A percentile compares a stretch with the other conserved stretches of the same genome.
Evolutionary conservation across 345 rosid species (phyloP).

Genomic region (Sapria himalayana): DNA sequence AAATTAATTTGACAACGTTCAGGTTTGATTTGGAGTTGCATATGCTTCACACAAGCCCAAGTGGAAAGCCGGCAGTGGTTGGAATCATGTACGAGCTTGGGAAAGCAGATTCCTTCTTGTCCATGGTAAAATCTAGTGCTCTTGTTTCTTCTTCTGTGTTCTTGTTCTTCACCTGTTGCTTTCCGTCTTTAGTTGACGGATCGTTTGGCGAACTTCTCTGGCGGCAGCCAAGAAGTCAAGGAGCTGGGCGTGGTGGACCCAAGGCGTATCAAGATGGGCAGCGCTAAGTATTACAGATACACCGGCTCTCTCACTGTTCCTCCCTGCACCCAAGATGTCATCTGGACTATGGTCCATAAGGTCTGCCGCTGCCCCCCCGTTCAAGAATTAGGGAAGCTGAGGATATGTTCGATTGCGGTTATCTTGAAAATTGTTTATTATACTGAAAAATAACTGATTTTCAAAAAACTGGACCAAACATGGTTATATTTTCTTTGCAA

Average conservation of each 20-base stretch:
- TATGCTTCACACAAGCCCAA: conserved; percentile 40
- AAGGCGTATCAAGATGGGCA: conserved; percentile 19
- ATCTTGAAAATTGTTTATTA: too few relatives aligned
- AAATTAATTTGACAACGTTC: background rate
- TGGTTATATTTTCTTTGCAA: background rate
- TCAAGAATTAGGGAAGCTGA: background rate
- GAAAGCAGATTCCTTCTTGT: conserved; percentile 27
- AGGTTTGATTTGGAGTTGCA: conserved; percentile 56
- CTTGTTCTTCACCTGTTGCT: background rate
- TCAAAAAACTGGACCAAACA: too few relatives aligned
- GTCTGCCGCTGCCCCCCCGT: conserved; percentile 8
- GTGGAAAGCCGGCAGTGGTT: conserved; percentile 24
- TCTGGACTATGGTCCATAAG: conserved; percentile 36
- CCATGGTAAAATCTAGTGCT: conserved; percentile 17
- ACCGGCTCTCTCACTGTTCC: conserved; percentile 65
- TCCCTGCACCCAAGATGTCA: conserved; percentile 67
- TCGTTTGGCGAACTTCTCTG: conserved; percentile 8
- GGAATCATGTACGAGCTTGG: conserved; percentile 35
- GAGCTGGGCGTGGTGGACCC: conserved; percentile 35
- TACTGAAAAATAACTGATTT: too few relatives aligned
- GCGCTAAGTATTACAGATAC: conserved; percentile 37
- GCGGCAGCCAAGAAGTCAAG: conserved; percentile 9
- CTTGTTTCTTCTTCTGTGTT: background rate
- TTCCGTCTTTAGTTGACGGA: conserved; percentile 14
- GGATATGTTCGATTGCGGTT: too few relatives aligned